Conservation (phyloP, 768 basidiomycete genomes). For the Obba rivulosa region DNA sequence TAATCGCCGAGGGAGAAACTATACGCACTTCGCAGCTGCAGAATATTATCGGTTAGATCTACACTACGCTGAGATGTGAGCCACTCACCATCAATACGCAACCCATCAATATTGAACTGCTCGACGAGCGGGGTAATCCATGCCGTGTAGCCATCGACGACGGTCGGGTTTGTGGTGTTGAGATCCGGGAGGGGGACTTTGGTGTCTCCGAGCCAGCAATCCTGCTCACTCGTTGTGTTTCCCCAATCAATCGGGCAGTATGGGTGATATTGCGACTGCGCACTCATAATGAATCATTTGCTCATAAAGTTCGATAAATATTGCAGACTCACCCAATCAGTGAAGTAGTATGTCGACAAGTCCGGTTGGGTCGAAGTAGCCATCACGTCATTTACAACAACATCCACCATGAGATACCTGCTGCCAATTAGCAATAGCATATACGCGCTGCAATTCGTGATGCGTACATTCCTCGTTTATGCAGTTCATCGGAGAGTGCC, state of each 20-base stretch:
- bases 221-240: constrained; percentile 64
- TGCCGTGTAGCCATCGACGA: constrained; percentile 53
- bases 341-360: constrained; percentile 64
- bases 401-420: constrained; percentile 80
- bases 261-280: constrained; percentile 64
- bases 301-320: constrained; percentile 7
- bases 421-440: neutral
- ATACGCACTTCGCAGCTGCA: constrained; percentile 29
- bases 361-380: constrained; percentile 57
- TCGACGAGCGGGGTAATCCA: constrained; percentile 70
- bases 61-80: neutral
- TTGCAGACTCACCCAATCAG: constrained; percentile 40
- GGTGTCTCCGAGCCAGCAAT: constrained; percentile 81
- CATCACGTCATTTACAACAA: constrained; percentile 87
- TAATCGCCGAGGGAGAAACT: neutral
- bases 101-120: constrained; percentile 76
- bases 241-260: constrained; percentile 72
- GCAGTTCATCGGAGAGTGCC: constrained; percentile 58
- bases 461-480: constrained; percentile 68
- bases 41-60: neutral
- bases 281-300: neutral
- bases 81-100: constrained; percentile 68
- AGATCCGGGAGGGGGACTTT: constrained; percentile 73
- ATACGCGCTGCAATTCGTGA: constrained; percentile 1
- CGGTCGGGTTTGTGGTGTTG: constrained; percentile 64